Percentiles rank a stretch among this genome's conserved stretches.
Evolutionary conservation across 805 yeast species (phyloP).

Genomic region (Metschnikowia lachancei): DNA sequence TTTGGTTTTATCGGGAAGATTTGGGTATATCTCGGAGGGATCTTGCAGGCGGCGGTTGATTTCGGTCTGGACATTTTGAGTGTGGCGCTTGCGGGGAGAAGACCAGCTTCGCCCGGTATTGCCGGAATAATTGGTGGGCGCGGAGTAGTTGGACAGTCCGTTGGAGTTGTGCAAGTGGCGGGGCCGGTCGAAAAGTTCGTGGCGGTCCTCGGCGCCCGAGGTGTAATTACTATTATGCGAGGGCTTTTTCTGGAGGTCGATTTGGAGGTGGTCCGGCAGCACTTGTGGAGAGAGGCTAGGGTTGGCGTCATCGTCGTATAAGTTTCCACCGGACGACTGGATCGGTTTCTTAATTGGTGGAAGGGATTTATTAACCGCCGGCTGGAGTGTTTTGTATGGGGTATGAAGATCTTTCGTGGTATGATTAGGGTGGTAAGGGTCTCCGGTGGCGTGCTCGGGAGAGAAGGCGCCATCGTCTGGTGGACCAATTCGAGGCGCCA

Average conservation of each 20-base stretch:
- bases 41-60: conserved; percentile 31
- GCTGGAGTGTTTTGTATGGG: conserved; percentile 4
- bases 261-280: no score
- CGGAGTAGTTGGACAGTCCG: conserved; percentile 33
- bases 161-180: conserved; percentile 12
- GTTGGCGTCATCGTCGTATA: neutral
- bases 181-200: conserved; percentile 17
- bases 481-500: no score
- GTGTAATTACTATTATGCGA: conserved; percentile 17
- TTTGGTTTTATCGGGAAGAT: conserved; percentile 26
- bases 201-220: conserved; percentile 14
- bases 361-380: conserved; percentile 12
- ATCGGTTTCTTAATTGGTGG: conserved; percentile 12
- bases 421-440: neutral
- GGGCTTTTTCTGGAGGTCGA: conserved; percentile 17
- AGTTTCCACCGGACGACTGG: no score
- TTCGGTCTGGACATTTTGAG: conserved; percentile 36
- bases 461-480: no score
- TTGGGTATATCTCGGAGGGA: conserved; percentile 13
- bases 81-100: conserved; percentile 39
- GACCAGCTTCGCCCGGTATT: conserved; percentile 40
- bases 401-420: neutral
- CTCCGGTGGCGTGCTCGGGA: neutral
- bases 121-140: conserved; percentile 35
- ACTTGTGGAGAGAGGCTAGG: neutral